Base-by-base conservation (phyloP, 148 eudicot species). In the Arctostaphylos glauca region DNA sequence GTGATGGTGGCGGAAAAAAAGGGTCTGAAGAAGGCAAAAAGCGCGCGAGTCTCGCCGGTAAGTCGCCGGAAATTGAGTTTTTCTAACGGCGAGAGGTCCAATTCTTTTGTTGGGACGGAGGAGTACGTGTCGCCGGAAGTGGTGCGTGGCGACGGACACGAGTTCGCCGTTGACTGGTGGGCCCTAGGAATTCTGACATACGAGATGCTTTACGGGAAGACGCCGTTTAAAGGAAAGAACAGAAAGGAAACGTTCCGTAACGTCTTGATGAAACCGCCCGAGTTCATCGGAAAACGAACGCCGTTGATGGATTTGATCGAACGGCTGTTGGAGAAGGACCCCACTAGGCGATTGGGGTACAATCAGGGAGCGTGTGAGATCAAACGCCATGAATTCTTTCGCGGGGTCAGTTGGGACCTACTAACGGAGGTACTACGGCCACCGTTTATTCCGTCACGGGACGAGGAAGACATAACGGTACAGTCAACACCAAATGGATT, bases 121-220 rank as follows among this genome's bases (percentile, higher is more conserved):
- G 98, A 94, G 50, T 94, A 95, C 83, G 92, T 95, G 1, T 87
- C 98, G 19, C 98, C 98, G 80, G 98, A 95, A 84, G 88, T 95
- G 5, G 92, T 95, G 0, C 83, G 88, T 5, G 98, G 95, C 0
- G 93, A 90, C 12, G 93, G 94, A 0, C 95, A 95, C 72, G 98
- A 90, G 54, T 95, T 89, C 79, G 87, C 90, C 21, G 96, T 95
- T 2, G 98, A 95, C 47, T 95, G 98, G 98, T 95, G 98, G 98
- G 95, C 96, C 13, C 59, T 95, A 2, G 98, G 98, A 13, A 83
- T 95, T 0, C 60, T 95, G 0, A 86, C 91, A 18, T 95, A 90
- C 89, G 98, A 95, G 83, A 94, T 95, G 98, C 31, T 92, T 43
- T 92, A 95, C 80, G 98, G 98, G 1, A 87, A 70, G 64, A 92